phyloP scores from a whole-genome alignment of 306 rosid genomes.

The Prunus salicina region DNA sequence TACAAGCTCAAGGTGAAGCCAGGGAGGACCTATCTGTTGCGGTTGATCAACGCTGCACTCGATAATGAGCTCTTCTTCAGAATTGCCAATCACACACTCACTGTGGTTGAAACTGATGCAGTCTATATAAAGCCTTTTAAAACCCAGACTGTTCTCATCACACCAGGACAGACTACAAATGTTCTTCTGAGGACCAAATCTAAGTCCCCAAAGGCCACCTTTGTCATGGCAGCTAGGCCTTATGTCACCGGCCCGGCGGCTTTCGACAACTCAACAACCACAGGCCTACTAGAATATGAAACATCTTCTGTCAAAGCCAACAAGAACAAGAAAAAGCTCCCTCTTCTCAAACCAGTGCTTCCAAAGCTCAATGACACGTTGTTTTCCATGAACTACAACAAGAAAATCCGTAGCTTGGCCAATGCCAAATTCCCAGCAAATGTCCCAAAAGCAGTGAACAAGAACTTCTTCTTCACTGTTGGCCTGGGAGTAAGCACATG shows the following conservation, averaged over 20 bases:
- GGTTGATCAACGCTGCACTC: conserved; percentile 61
- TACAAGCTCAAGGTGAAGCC: conserved; percentile 64
- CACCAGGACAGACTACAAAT: conserved; percentile 72
- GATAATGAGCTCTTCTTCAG: conserved; percentile 69
- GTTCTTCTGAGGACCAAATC: conserved; percentile 54
- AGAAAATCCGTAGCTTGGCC: conserved; percentile 47
- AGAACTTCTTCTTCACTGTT: conserved; percentile 59
- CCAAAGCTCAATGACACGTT: conserved; percentile 58
- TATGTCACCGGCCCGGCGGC: conserved; percentile 59
- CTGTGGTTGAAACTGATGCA: conserved; percentile 70
- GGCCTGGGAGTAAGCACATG: conserved; percentile 55
- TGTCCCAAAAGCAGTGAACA: conserved; percentile 48
- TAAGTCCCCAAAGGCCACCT: conserved; percentile 46
- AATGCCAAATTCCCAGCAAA: conserved; percentile 54
- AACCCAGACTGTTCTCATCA: conserved; percentile 49
- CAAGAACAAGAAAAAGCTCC: conserved; percentile 30
- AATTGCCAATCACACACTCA: conserved; percentile 69
- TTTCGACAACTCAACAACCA: conserved; percentile 65
- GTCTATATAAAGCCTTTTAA: conserved; percentile 58
- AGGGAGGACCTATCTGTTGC: conserved; percentile 54
- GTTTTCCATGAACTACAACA: conserved; percentile 48
- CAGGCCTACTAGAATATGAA: conserved; percentile 56
- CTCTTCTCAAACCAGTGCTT: conserved; percentile 44
- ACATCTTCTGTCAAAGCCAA: conserved; percentile 14
- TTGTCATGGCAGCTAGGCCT: conserved; percentile 58